Evolutionary conservation across 306 rosid genomes (phyloP).

Genomic region (Citrullus colocynthis): DNA sequence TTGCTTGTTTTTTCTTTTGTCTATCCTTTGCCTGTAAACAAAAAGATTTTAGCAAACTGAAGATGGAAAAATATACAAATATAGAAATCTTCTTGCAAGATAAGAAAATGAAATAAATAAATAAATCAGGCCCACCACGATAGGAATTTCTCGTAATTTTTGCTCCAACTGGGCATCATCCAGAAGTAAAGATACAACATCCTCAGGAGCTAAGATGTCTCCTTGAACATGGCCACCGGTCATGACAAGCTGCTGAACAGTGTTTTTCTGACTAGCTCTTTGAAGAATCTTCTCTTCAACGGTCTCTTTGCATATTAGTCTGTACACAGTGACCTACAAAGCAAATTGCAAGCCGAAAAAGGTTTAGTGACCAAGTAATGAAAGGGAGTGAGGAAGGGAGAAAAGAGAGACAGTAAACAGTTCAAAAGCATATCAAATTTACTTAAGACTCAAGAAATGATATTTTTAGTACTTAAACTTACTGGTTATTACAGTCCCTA

Average conservation of each 20-base stretch:
- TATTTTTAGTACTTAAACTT: not conserved
- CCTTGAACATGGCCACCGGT: slow-evolving; percentile 98
- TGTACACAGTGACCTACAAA: slow-evolving; percentile 82
- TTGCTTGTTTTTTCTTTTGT: slow-evolving; percentile 66
- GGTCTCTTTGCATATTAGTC: slow-evolving; percentile 93
- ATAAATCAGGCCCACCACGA: slow-evolving; percentile 44
- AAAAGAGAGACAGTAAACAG: not conserved
- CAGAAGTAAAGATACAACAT: slow-evolving; percentile 86
- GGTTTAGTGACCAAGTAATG: not conserved
- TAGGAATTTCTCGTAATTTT: slow-evolving; percentile 67
- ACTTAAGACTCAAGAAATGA: not conserved
- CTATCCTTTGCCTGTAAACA: slow-evolving; percentile 57
- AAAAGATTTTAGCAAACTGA: slow-evolving; percentile 5
- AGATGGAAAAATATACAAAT: not conserved
- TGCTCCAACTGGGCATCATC: slow-evolving; percentile 95
- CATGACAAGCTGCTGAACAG: slow-evolving; percentile 99
- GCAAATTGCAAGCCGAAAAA: not conserved
- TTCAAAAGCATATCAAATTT: not conserved
- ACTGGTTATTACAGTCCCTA: not conserved
- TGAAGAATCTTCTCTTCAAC: slow-evolving; percentile 98
- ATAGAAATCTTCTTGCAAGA: not conserved
- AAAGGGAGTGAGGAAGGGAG: not conserved
- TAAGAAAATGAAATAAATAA: not conserved
- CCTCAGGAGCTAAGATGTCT: slow-evolving; percentile 96
- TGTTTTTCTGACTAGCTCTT: slow-evolving; percentile 91